Evolutionary conservation across 1,139 yeast species (phyloP).

Genomic region (Debaryomyces psychrophilus): DNA sequence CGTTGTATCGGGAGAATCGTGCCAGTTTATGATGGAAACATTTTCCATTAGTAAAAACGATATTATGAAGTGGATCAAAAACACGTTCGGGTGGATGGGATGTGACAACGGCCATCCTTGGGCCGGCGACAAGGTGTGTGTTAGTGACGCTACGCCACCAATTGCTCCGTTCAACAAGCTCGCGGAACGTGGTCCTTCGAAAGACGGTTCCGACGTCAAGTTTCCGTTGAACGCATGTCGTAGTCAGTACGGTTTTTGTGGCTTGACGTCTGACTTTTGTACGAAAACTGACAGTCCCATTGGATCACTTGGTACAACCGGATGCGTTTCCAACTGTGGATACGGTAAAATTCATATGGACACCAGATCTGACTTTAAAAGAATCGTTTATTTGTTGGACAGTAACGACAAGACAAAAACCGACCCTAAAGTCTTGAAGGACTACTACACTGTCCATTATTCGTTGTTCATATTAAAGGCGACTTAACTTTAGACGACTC

Average conservation of each 20-base stretch:
- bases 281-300: conserved; percentile 11
- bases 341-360: conserved; percentile 20
- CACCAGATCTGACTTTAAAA: conserved; percentile 19
- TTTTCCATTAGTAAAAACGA: conserved; percentile 7
- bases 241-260: conserved; percentile 19
- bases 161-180: conserved; percentile 15
- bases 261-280: conserved; percentile 19
- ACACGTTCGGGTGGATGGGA: conserved; percentile 22
- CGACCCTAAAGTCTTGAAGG: conserved; percentile 16
- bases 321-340: conserved; percentile 23
- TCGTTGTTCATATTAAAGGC: conserved; percentile 18
- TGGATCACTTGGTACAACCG: conserved; percentile 16
- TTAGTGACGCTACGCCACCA: conserved; percentile 20
- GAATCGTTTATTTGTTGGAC: conserved; percentile 24
- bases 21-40: conserved; percentile 6
- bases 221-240: conserved; percentile 25
- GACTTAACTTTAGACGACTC: conserved; percentile 18
- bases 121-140: conserved; percentile 17
- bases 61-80: conserved; percentile 15
- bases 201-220: conserved; percentile 10
- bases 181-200: conserved; percentile 23
- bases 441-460: conserved; percentile 21
- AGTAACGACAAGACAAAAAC: conserved; percentile 13
- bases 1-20: background rate
- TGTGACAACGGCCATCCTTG: conserved; percentile 13